These are phyloP conservation scores for Schizophyllum amplum DNA, from an alignment of 1,284 basidiomycete species.

Conservation along the genomic window DNA sequence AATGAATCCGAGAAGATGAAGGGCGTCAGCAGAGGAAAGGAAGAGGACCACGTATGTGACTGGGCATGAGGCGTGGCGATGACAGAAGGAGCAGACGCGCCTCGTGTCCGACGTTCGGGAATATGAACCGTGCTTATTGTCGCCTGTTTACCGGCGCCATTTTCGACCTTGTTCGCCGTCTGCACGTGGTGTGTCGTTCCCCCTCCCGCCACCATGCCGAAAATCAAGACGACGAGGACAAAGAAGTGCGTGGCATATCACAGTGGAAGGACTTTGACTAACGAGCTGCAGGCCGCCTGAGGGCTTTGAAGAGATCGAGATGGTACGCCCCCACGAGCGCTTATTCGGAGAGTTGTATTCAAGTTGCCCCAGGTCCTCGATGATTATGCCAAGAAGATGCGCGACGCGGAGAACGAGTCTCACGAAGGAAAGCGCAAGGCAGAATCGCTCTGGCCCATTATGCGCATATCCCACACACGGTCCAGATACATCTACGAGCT, in stretches of 20 bases:
- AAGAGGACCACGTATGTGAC: not conserved
- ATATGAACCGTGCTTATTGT: not conserved
- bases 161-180: not conserved
- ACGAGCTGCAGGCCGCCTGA: slow-evolving; percentile 60
- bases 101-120: not conserved
- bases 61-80: not conserved
- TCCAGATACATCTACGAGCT: slow-evolving; percentile 97
- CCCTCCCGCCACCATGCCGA: slow-evolving; percentile 64
- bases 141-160: not conserved
- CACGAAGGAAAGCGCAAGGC: slow-evolving; percentile 97
- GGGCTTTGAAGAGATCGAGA: slow-evolving; percentile 94
- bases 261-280: not conserved
- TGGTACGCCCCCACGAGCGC: slow-evolving; percentile 31
- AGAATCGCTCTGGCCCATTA: slow-evolving; percentile 98
- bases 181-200: not conserved
- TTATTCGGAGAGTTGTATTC: not conserved
- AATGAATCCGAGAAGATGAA: not conserved
- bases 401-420: slow-evolving; percentile 94
- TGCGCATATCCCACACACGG: slow-evolving; percentile 93
- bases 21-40: not conserved
- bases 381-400: slow-evolving; percentile 95
- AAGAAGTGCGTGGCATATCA: slow-evolving; percentile 40
- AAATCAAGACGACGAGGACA: slow-evolving; percentile 90
- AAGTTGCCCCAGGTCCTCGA: slow-evolving; percentile 64
- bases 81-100: not conserved